Evolutionary conservation across 2,329 filamentous ascomycete species (phyloP).

Genomic region (Ophiocordyceps robertsii): DNA sequence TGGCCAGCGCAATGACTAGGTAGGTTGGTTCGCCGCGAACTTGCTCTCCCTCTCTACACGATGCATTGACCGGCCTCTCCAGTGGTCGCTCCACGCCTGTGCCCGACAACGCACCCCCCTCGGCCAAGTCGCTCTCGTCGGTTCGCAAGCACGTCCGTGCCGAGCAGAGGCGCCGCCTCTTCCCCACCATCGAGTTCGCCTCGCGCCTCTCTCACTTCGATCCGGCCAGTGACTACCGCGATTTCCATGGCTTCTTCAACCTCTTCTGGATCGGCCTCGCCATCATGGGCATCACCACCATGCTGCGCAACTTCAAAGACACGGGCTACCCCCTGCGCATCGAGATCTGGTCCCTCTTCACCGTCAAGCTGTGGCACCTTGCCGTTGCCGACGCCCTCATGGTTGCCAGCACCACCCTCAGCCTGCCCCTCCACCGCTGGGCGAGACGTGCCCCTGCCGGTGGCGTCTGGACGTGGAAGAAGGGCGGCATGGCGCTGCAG

Average conservation of each 20-base stretch:
- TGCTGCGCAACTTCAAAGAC: conserved; percentile 85
- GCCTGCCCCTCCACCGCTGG: conserved; percentile 58
- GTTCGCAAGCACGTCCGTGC: conserved; percentile 74
- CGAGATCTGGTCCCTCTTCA: conserved; percentile 79
- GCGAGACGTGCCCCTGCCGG: conserved; percentile 40
- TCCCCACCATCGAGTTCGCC: conserved; percentile 85
- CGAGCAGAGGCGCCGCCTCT: conserved; percentile 69
- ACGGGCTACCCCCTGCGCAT: conserved; percentile 77
- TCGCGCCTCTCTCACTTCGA: conserved; percentile 93
- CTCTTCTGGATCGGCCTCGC: conserved; percentile 95
- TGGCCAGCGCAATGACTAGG: conserved; percentile 27
- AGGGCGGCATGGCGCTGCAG: conserved; percentile 68
- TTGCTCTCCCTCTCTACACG: not conserved
- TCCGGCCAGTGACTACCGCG: conserved; percentile 76
- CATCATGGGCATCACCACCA: conserved; percentile 94
- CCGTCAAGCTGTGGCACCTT: conserved; percentile 77
- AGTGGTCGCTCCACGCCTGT: conserved; percentile 77
- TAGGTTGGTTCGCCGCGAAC: conserved; percentile 16
- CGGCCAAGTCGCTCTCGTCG: conserved; percentile 70
- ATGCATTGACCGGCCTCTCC: conserved; percentile 2
- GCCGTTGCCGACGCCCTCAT: conserved; percentile 74
- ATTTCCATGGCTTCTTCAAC: conserved; percentile 96
- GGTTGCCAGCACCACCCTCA: conserved; percentile 61
- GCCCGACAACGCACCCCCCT: conserved; percentile 84
- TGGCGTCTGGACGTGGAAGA: conserved; percentile 55